These are phyloP conservation scores for Anethum foeniculum DNA, from an alignment of 140 eudicot species.

Conservation along the genomic window DNA sequence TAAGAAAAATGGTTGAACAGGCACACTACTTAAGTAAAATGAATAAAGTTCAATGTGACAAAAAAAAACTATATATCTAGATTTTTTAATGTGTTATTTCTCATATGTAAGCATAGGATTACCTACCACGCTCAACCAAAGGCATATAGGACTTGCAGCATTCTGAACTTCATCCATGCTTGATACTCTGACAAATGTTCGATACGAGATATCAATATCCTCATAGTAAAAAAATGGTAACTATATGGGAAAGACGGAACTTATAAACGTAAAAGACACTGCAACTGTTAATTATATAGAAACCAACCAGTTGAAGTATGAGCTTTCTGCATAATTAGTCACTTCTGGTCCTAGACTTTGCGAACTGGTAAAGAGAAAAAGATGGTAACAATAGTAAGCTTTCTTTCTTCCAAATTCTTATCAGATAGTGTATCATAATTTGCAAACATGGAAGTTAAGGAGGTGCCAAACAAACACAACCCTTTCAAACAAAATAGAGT, in stretches of 20 bases:
- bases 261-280: not conserved
- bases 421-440: not conserved
- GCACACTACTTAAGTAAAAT: not conserved
- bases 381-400: not conserved
- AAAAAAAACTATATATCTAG: not conserved
- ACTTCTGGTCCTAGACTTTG: not conserved
- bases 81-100: not conserved
- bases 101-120: not conserved
- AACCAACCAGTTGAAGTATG: constrained; percentile 1
- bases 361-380: not conserved
- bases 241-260: not conserved
- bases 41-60: not conserved
- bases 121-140: not conserved
- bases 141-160: not conserved
- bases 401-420: not conserved
- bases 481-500: not conserved
- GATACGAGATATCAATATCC: not conserved
- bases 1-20: not conserved
- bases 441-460: not conserved
- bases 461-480: not conserved
- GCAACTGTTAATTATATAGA: not conserved
- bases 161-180: constrained; percentile 4
- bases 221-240: not conserved
- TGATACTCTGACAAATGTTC: constrained; percentile 1
- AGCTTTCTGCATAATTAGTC: not conserved